Percentiles rank a stretch among this genome's conserved stretches.
Evolutionary conservation across 163 green algal species (phyloP).

Genomic region (Prototheca wickerhamii): DNA sequence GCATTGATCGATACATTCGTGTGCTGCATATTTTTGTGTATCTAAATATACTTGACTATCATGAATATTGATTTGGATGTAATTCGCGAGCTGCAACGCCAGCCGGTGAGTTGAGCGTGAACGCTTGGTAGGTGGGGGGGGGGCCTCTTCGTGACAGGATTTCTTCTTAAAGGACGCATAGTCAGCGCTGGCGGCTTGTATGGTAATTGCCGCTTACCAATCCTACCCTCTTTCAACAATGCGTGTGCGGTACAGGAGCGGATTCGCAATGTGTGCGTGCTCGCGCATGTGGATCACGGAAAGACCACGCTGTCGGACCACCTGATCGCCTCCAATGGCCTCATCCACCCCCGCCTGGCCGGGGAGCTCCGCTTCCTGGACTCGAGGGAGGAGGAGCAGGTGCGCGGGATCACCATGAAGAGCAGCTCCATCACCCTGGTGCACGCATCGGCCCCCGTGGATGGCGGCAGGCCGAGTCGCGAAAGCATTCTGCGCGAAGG

Average conservation of each 20-base stretch:
- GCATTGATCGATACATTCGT: too few relatives aligned
- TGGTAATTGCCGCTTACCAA: background rate
- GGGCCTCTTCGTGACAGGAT: conserved; percentile 1
- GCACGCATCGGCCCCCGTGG: too few relatives aligned
- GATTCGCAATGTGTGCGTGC: conserved; percentile 97
- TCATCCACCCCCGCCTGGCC: conserved; percentile 83
- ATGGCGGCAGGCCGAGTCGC: too few relatives aligned
- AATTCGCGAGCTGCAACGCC: background rate
- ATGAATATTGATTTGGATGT: background rate
- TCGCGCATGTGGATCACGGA: conserved; percentile 98
- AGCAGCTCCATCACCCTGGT: conserved; percentile 83
- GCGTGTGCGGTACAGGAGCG: conserved; percentile 44
- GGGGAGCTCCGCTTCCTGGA: conserved; percentile 75
- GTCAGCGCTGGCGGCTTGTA: background rate
- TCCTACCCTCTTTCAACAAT: background rate
- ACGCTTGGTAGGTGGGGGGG: background rate
- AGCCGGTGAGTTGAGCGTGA: background rate
- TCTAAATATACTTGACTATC: too few relatives aligned
- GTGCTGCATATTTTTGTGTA: too few relatives aligned
- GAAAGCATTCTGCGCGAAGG: too few relatives aligned
- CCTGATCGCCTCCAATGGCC: conserved; percentile 90
- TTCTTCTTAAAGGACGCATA: background rate
- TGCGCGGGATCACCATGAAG: conserved; percentile 98
- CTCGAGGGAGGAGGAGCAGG: conserved; percentile 69
- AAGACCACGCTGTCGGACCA: conserved; percentile 97